Conservation (phyloP, 2,329 filamentous ascomycete species). For the Exophiala sp. region DNA sequence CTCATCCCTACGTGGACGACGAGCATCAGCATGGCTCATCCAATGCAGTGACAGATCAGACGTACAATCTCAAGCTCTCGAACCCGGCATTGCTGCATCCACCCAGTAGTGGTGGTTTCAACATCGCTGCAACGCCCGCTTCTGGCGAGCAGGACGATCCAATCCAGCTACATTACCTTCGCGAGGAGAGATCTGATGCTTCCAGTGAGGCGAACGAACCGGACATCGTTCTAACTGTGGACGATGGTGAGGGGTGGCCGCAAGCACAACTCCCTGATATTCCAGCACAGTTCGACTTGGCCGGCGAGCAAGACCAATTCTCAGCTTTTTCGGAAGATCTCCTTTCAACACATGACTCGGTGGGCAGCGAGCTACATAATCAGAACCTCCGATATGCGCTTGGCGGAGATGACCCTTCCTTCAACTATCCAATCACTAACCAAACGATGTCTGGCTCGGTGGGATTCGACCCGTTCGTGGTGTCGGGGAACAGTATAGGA, state of each 20-base stretch:
- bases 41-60: constrained; percentile 8
- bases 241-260: constrained; percentile 3
- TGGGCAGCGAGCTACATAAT: neutral
- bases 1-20: constrained; percentile 13
- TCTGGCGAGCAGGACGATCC: constrained; percentile 4
- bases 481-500: neutral
- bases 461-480: constrained; percentile 8
- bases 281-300: constrained; percentile 7
- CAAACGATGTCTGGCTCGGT: constrained; percentile 1
- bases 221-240: constrained; percentile 7
- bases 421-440: constrained; percentile 7
- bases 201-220: constrained; percentile 3
- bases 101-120: constrained; percentile 10
- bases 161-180: constrained; percentile 11
- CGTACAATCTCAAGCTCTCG: constrained; percentile 18
- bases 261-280: neutral
- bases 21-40: constrained; percentile 10
- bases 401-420: neutral
- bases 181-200: neutral
- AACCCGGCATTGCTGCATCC: constrained; percentile 10
- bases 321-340: constrained; percentile 4
- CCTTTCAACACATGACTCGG: neutral
- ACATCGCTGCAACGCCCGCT: constrained; percentile 5
- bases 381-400: constrained; percentile 7
- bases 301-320: constrained; percentile 3